Evolutionary conservation across 208 protist genomes (phyloP), one percentile per base, ranked within the genome.

Genomic region (Trypanosoma rangeli): DNA sequence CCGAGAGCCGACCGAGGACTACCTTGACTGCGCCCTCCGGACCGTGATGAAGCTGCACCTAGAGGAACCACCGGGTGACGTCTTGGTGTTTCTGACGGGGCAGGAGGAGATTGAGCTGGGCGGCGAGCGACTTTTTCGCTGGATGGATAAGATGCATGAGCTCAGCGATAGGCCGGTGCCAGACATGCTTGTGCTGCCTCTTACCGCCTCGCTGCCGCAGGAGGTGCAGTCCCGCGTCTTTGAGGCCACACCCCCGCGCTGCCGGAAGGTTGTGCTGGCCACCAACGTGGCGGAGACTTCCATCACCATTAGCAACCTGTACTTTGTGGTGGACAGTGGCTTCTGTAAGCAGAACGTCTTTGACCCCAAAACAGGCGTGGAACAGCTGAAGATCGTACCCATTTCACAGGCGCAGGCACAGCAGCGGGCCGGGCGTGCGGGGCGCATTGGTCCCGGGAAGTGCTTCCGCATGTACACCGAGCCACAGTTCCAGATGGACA

Each of bases 241-340:
- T 78, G 97, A 99, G 70, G 85, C 97, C 20, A 97, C 98, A 8
- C 93, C 94, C 37, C 81, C 85, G 0, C 92, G 93, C 13, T 83
- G 74, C 39, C 82, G 98, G 52, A 99, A 99, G 82, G 88, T 98
- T 24, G 94, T 99, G 54, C 87, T 99, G n/a, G 98, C 98, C 46
- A 99, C 99, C 35, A 99, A 99, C 84, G 99, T 99, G 70, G 99
- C 99, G 15, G 99, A 99, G 83, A 99, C 99, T 20, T 99, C 98
- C 26, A 94, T 99, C 60, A 99, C 99, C 8, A 99, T 99, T 68
- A 97, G 98, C 68, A 99, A 99, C 65, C 96, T 99, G 60, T 98
- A 95, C 84, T 99, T 98, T 85, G 98, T 99, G 29, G 82, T 99
- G 33, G 98, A 99, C 86, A 98, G 98, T 61, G 98, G 98, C 15